A percentile compares a stretch with the other conserved stretches of the same genome.
These are phyloP conservation scores for Lathyrus oleraceus DNA, from an alignment of 306 rosid species.

Conservation along the genomic window DNA sequence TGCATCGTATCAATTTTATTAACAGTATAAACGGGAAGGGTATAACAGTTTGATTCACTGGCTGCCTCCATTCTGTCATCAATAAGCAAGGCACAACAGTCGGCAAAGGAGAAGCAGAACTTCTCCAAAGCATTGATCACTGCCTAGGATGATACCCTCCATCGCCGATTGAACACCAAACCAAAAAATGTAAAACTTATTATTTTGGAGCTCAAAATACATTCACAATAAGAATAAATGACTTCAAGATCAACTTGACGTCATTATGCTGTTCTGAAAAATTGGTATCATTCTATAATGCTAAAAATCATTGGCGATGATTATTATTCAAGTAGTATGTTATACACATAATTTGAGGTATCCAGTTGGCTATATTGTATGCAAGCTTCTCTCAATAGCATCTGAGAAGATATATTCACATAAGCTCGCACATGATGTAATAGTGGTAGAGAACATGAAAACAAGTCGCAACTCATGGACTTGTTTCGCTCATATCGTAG, in stretches of 20 bases:
- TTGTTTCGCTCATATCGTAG: constrained; percentile 3
- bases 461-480: constrained; percentile 13
- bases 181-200: background rate
- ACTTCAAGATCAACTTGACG: background rate
- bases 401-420: background rate
- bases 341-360: background rate
- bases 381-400: background rate
- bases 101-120: background rate
- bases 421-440: background rate
- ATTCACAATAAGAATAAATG: no score
- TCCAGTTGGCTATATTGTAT: background rate
- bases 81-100: background rate
- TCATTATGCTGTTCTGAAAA: background rate
- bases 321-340: background rate
- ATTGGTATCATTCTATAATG: background rate
- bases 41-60: background rate
- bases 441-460: background rate
- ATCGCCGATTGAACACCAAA: background rate
- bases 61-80: background rate
- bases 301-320: background rate
- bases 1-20: background rate
- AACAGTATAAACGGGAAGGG: background rate
- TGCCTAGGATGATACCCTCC: background rate
- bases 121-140: background rate
- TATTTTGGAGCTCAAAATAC: background rate